Evolutionary conservation across 2,329 filamentous ascomycete species (phyloP).

Genomic region (Sporothrix brunneoviolacea): DNA sequence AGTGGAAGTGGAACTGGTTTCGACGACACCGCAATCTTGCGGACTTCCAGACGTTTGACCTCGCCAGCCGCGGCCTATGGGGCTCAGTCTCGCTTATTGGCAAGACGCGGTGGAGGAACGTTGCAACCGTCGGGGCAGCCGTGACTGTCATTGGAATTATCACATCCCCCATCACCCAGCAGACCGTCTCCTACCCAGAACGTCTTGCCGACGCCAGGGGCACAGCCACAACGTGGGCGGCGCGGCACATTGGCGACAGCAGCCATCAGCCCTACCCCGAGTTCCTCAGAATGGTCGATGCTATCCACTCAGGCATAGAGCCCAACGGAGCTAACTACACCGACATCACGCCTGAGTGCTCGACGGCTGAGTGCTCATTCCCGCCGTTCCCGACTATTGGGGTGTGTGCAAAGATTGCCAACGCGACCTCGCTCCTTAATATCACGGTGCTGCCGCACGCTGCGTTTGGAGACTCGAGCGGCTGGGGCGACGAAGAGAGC

Average conservation of each 20-base stretch:
- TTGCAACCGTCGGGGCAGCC: constrained; percentile 23
- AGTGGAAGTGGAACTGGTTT: constrained; percentile 30
- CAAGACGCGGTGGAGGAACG: constrained; percentile 20
- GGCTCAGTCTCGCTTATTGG: constrained; percentile 20
- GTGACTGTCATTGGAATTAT: too few relatives aligned
- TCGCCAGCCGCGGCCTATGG: constrained; percentile 21
- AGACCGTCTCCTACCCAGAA: too few relatives aligned
- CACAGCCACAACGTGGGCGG: neutral
- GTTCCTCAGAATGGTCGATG: constrained; percentile 3
- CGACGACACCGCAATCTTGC: constrained; percentile 19
- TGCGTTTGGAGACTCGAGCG: neutral
- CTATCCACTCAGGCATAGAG: neutral
- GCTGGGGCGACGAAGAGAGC: constrained; percentile 9
- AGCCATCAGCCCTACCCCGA: constrained; percentile 3
- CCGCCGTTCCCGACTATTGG: neutral
- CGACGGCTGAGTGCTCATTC: constrained; percentile 6
- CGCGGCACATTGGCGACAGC: constrained; percentile 3
- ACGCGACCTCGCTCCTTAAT: constrained; percentile 1
- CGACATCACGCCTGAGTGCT: too few relatives aligned
- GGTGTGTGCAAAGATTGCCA: neutral
- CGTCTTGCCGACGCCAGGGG: constrained; percentile 6
- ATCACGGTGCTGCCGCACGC: constrained; percentile 4
- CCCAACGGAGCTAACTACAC: too few relatives aligned
- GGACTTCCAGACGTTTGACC: constrained; percentile 25
- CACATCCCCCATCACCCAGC: too few relatives aligned